These are phyloP conservation scores for Fusarium bulbicola DNA, from an alignment of 2,329 filamentous ascomycete genomes.

Conservation along the genomic window DNA sequence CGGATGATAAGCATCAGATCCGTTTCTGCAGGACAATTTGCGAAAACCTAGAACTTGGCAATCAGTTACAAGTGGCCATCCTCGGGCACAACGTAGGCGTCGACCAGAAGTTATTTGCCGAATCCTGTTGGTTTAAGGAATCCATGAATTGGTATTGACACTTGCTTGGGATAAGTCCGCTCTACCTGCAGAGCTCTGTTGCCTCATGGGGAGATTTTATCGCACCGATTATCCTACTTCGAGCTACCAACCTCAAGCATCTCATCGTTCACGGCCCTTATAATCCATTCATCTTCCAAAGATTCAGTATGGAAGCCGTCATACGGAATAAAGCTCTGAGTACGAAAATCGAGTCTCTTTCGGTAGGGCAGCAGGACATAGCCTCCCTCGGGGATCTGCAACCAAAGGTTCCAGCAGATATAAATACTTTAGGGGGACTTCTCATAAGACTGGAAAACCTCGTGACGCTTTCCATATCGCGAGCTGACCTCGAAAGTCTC, in stretches of 20 bases:
- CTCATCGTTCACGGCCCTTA: background rate
- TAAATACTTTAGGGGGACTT: background rate
- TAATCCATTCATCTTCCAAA: background rate
- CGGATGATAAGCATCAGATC: background rate
- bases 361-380: background rate
- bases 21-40: constrained; percentile 4
- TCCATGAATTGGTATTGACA: background rate
- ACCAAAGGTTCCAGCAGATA: background rate
- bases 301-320: background rate
- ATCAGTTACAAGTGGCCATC: background rate
- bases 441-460: background rate
- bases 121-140: background rate
- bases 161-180: background rate
- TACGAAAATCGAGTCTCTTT: background rate
- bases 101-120: too few species aligned
- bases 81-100: background rate
- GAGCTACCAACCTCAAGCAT: background rate
- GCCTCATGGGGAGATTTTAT: background rate
- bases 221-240: background rate
- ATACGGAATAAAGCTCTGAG: background rate
- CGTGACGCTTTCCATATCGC: background rate
- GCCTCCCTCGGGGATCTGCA: accelerated
- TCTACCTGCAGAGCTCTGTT: background rate
- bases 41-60: background rate
- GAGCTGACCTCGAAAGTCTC: background rate